phyloP scores from a whole-genome alignment of 805 yeast genomes.

The Candida ortonii region DNA sequence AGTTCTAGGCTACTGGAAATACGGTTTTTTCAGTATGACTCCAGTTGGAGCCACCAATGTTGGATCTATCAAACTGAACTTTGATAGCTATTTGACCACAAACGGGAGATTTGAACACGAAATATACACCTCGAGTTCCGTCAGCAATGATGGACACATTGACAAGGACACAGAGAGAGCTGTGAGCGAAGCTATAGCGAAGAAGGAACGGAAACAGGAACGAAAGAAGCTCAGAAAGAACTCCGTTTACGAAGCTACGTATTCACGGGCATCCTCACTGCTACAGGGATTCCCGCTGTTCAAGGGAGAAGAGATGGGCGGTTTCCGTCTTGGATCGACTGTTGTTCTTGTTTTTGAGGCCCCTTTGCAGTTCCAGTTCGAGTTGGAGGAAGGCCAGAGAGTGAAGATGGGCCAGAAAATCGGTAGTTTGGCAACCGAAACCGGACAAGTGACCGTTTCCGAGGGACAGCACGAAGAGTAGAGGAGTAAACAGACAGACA shows the following conservation, averaged over 20 bases:
- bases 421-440: too few relatives aligned
- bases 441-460: too few relatives aligned
- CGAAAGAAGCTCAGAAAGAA: conserved; percentile 54
- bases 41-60: conserved; percentile 99
- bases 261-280: conserved; percentile 69
- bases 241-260: conserved; percentile 92
- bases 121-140: conserved; percentile 25
- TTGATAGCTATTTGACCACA: conserved; percentile 86
- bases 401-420: conserved; percentile 83
- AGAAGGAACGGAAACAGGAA: conserved; percentile 7
- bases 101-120: conserved; percentile 65
- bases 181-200: conserved; percentile 6
- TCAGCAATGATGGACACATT: not conserved
- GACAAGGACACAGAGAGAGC: not conserved
- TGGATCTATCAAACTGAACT: conserved; percentile 88
- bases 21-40: conserved; percentile 97
- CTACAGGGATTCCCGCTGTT: conserved; percentile 85
- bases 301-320: conserved; percentile 96
- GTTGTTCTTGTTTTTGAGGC: conserved; percentile 98
- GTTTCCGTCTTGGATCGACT: conserved; percentile 92
- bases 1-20: conserved; percentile 89
- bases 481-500: too few relatives aligned
- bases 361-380: conserved; percentile 73
- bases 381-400: conserved; percentile 65
- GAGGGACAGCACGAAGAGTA: too few relatives aligned